Base-by-base conservation (phyloP, 768 basidiomycete species). In the Multifurca ochricompacta region DNA sequence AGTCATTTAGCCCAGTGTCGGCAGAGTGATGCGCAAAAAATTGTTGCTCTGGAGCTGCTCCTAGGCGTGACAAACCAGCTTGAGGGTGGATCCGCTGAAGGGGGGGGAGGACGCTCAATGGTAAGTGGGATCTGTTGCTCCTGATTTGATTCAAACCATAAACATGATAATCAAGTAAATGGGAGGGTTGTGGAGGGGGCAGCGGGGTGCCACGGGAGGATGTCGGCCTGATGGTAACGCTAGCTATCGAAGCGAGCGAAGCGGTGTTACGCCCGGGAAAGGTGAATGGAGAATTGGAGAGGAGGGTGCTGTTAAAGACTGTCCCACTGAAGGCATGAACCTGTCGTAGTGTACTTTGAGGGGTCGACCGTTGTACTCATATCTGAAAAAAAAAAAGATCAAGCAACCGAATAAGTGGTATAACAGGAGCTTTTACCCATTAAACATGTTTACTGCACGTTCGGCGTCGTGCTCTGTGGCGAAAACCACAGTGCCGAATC, bases 341-440 rank as follows among this genome's bases (percentile, higher is more conserved):
- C 86, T 88, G 75, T 98, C 95, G 65, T 84, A 88, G 66, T 92
- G 88, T 10, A 97, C 95, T 65, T 93, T 93, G 37, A 97, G 76
- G 8, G 76, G 72, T 25, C 91, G 83, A 4, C 92, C 92, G 64
- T 89, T 89, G 63, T 87, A 89, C 60, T 96, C 93, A 63, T 82
- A 89, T 28, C 92, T 95, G 66, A 14, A 18, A 28, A 36, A 32
- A 56, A 53, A 42, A 34, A 2, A 30, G 27, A 40, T 48, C 43
- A 53, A 40, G 16, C 21, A 44, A 18, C 18, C 9, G 48, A 45
- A 41, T 11, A 44, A 18, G 19, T 40, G 34, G 39, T 43, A 39
- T 44, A n/a, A 36, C 16, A 21, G 30, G 42, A 18, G 14, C 21
- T 39, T 82, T 66, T 63, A 94, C 91, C 91, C 92, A 62, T 96